phyloP scores from a whole-genome alignment of 371 early-diverging fungal species.

The Blakeslea trispora region DNA sequence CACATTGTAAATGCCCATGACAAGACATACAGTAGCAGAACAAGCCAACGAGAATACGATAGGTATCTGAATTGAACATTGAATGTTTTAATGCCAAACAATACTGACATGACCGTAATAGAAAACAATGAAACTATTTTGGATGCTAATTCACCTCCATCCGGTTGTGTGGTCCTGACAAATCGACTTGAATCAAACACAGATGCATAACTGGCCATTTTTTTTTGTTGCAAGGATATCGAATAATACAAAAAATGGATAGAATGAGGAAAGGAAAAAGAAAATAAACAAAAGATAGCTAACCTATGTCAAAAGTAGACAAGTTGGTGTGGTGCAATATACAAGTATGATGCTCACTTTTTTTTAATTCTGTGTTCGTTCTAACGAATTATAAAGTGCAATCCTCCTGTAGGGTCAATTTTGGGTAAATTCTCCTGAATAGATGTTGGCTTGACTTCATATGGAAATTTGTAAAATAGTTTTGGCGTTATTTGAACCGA shows the following conservation, averaged over 20 bases:
- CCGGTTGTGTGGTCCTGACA: slow-evolving; percentile 20
- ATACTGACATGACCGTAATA: slow-evolving; percentile 10
- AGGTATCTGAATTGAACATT: slow-evolving; percentile 26
- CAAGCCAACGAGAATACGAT: slow-evolving; percentile 26
- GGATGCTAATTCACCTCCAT: slow-evolving; percentile 18
- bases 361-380: too few relatives aligned
- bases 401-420: too few relatives aligned
- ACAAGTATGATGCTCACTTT: neutral
- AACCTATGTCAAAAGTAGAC: neutral
- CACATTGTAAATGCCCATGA: slow-evolving; percentile 27
- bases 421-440: too few relatives aligned
- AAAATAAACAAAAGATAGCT: neutral
- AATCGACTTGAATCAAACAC: slow-evolving; percentile 2
- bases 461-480: too few relatives aligned
- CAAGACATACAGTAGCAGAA: slow-evolving; percentile 17
- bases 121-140: slow-evolving; percentile 22
- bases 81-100: slow-evolving; percentile 26
- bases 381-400: too few relatives aligned
- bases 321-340: neutral
- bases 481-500: too few relatives aligned
- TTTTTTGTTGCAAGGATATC: too few relatives aligned
- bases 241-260: neutral
- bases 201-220: neutral
- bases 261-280: neutral
- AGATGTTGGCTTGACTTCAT: too few relatives aligned